phyloP scores from a whole-genome alignment of 805 yeast species.

The Starmerella apis region DNA sequence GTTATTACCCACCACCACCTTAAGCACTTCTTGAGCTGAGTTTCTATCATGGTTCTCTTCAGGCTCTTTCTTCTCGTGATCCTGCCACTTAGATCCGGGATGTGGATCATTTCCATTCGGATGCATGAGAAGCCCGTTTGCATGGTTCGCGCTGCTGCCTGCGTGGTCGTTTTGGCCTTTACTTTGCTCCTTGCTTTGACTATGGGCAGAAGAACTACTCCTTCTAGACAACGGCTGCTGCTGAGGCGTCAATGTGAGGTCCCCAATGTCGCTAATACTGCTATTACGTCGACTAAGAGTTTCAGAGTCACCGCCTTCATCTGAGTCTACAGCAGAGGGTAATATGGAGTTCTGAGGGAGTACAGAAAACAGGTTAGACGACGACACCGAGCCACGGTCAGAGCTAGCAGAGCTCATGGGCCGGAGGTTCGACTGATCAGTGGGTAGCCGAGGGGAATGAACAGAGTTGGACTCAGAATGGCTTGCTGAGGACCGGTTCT shows the following conservation, averaged over 20 bases:
- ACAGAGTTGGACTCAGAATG: background rate
- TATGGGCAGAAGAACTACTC: background rate
- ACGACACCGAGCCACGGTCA: slow-evolving; percentile 4
- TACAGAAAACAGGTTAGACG: slow-evolving; percentile 23
- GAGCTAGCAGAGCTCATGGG: background rate
- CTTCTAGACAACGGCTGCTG: background rate
- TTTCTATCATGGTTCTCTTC: too few relatives aligned
- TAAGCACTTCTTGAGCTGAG: too few relatives aligned
- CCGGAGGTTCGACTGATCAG: background rate
- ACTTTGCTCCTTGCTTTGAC: background rate
- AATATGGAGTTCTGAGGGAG: slow-evolving; percentile 27
- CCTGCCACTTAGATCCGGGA: too few relatives aligned
- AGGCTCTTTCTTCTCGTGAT: too few relatives aligned
- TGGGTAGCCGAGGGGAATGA: background rate
- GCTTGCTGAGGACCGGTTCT: background rate
- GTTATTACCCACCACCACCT: too few relatives aligned
- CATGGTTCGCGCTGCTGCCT: too few relatives aligned
- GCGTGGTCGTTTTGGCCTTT: too few relatives aligned
- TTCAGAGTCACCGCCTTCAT: slow-evolving; percentile 13
- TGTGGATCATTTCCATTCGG: too few relatives aligned
- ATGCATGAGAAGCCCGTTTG: too few relatives aligned
- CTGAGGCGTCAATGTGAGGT: slow-evolving; percentile 19
- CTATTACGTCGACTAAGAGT: slow-evolving; percentile 7
- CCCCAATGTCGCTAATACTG: slow-evolving; percentile 12
- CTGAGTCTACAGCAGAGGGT: slow-evolving; percentile 18